These are phyloP conservation scores for Myriosclerotinia curreyana DNA, from an alignment of 2,329 filamentous ascomycete genomes.

Conservation along the genomic window DNA sequence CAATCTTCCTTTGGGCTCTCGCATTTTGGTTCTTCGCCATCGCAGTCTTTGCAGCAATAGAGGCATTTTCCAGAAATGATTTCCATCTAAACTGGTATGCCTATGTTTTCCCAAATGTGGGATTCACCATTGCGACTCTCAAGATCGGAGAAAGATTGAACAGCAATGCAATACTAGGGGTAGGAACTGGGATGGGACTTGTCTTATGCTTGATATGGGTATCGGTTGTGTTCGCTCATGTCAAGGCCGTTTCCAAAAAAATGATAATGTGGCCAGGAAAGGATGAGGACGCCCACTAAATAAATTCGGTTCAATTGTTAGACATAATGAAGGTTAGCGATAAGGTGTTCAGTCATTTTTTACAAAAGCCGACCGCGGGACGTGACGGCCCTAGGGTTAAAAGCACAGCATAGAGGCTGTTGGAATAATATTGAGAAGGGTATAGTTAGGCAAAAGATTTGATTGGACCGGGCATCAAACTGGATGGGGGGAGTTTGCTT, in stretches of 20 bases:
- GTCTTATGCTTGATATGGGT: conserved; percentile 40
- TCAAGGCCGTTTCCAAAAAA: conserved; percentile 36
- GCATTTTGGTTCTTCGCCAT: conserved; percentile 54
- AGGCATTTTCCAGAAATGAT: conserved; percentile 45
- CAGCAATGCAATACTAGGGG: conserved; percentile 47
- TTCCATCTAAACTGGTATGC: conserved; percentile 65
- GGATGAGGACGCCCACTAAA: conserved; percentile 38
- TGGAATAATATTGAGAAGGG: neutral
- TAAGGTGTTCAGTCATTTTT: conserved; percentile 17
- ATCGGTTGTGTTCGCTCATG: conserved; percentile 34
- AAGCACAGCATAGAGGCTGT: conserved; percentile 8
- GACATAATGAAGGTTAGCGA: conserved; percentile 1
- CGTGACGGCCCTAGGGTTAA: neutral
- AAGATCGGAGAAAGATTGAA: conserved; percentile 50
- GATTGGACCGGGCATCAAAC: conserved; percentile 6
- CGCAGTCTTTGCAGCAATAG: conserved; percentile 41
- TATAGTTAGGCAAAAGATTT: neutral
- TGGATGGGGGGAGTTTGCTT: conserved; percentile 12
- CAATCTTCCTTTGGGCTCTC: conserved; percentile 63
- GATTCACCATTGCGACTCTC: conserved; percentile 57
- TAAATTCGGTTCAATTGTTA: neutral
- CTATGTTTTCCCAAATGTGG: conserved; percentile 60
- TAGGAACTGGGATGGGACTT: conserved; percentile 51
- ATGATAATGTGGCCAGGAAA: conserved; percentile 41
- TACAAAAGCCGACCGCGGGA: conserved; percentile 9